phyloP scores from a whole-genome alignment of 192 early-diverging fungal species.

The Podila minutissima region DNA sequence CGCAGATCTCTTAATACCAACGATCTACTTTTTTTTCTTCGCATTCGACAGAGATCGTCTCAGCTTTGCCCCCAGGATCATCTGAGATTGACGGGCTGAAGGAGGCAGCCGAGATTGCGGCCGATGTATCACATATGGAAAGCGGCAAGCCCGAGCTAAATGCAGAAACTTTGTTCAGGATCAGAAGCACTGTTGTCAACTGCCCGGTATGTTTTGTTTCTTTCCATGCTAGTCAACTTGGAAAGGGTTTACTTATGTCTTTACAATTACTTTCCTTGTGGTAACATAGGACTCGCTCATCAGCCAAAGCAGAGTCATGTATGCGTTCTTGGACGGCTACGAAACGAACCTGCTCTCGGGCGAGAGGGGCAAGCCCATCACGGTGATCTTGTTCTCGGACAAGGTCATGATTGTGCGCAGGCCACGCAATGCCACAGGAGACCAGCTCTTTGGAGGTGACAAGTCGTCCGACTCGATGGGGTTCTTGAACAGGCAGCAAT shows the following conservation, averaged over 20 bases:
- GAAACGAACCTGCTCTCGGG: conserved; percentile 38
- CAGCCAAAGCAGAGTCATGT: conserved; percentile 12
- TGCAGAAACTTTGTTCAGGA: conserved; percentile 26
- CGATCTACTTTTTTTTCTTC: no score
- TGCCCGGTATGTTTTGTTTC: conserved; percentile 9
- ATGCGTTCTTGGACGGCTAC: conserved; percentile 21
- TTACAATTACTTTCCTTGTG: not conserved
- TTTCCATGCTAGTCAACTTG: not conserved
- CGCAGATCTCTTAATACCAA: not conserved
- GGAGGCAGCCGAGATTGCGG: conserved; percentile 26
- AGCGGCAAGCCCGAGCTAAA: conserved; percentile 22
- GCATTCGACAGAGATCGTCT: conserved; percentile 5
- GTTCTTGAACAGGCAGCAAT: conserved; percentile 12
- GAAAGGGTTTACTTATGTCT: not conserved
- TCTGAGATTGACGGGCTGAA: conserved; percentile 14
- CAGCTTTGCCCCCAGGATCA: conserved; percentile 15
- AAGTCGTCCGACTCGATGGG: not conserved
- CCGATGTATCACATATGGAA: conserved; percentile 29
- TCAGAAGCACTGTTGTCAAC: conserved; percentile 19
- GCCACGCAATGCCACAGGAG: conserved; percentile 7
- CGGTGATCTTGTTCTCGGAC: conserved; percentile 34
- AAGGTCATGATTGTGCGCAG: conserved; percentile 42
- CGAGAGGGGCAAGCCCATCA: conserved; percentile 25
- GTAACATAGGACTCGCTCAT: conserved; percentile 11
- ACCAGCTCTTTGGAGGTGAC: conserved; percentile 5